Conservation (phyloP, 2,329 filamentous ascomycete species). For the Zasmidium cellare region DNA sequence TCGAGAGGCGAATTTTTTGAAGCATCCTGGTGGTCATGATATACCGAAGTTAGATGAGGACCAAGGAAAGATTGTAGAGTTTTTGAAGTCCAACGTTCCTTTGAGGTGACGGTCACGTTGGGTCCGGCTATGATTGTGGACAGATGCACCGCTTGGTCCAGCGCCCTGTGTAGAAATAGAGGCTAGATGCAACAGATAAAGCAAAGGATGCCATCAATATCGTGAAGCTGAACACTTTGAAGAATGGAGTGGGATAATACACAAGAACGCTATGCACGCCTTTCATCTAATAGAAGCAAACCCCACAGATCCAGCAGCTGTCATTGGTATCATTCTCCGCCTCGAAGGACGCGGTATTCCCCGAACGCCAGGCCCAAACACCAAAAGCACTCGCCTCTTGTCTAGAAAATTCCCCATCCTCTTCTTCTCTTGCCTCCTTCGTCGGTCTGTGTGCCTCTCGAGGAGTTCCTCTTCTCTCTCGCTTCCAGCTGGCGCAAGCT, state of each 20-base stretch:
- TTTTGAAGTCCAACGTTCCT: conserved; percentile 13
- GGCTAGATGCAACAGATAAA: not conserved
- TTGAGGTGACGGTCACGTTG: not conserved
- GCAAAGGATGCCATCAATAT: no score
- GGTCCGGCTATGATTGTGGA: no score
- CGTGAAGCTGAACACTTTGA: no score
- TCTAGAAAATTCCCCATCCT: conserved; percentile 36
- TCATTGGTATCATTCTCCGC: conserved; percentile 21
- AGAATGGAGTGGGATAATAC: not conserved
- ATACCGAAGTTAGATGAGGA: conserved; percentile 22
- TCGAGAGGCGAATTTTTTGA: conserved; percentile 11
- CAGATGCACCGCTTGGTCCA: no score
- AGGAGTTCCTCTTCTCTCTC: conserved; percentile 59
- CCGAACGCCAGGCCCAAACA: not conserved
- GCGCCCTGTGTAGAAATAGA: not conserved
- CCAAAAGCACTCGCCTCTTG: not conserved
- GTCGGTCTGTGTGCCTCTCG: conserved; percentile 37
- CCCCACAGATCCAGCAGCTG: not conserved
- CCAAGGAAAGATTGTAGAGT: conserved; percentile 16
- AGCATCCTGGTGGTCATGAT: conserved; percentile 21
- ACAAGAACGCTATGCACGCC: not conserved
- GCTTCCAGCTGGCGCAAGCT: conserved; percentile 81
- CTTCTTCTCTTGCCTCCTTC: conserved; percentile 29
- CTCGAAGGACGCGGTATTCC: conserved; percentile 5
- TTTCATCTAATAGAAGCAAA: not conserved